A percentile compares a stretch with the other conserved stretches of the same genome.
Evolutionary conservation across 2,329 filamentous ascomycete genomes (phyloP).

Genomic region (Colletotrichum tanaceti): DNA sequence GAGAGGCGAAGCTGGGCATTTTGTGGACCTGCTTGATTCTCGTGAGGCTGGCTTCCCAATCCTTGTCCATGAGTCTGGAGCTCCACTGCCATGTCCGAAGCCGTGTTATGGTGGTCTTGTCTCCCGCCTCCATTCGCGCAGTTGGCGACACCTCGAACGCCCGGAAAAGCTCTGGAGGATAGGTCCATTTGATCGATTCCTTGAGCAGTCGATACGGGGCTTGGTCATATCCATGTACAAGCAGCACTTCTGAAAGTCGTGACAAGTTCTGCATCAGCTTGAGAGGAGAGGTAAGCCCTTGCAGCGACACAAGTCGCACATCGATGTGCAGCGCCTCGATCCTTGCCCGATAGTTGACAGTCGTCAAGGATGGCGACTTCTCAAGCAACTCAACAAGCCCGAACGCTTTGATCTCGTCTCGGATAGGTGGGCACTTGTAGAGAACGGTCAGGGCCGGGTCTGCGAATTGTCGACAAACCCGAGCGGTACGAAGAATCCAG

Average conservation of each 20-base stretch:
- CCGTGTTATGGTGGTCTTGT: constrained; percentile 49
- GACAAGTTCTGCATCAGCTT: constrained; percentile 72
- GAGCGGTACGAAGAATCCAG: constrained; percentile 75
- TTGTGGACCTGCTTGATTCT: constrained; percentile 65
- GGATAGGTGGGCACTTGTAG: constrained; percentile 76
- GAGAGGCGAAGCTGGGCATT: constrained; percentile 64
- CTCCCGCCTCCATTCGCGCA: constrained; percentile 55
- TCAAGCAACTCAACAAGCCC: constrained; percentile 65
- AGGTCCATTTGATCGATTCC: constrained; percentile 73
- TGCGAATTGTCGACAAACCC: constrained; percentile 71
- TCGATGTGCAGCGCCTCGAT: constrained; percentile 78
- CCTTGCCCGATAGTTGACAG: constrained; percentile 76
- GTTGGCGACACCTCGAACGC: constrained; percentile 62
- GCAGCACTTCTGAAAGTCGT: constrained; percentile 74
- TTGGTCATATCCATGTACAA: constrained; percentile 77
- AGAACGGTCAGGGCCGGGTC: constrained; percentile 80
- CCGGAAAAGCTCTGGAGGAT: constrained; percentile 73
- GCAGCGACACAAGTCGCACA: constrained; percentile 70
- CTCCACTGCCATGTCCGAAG: constrained; percentile 72
- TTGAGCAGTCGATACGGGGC: constrained; percentile 72
- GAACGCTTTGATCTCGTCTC: constrained; percentile 57
- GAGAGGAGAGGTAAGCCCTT: constrained; percentile 60
- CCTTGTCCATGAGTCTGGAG: constrained; percentile 58
- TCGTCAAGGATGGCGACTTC: constrained; percentile 59
- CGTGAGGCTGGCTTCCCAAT: constrained; percentile 52